Percentiles rank a stretch among this genome's conserved stretches.
Evolutionary conservation across 1,139 yeast genomes (phyloP).

Genomic region (Taphrina confusa): DNA sequence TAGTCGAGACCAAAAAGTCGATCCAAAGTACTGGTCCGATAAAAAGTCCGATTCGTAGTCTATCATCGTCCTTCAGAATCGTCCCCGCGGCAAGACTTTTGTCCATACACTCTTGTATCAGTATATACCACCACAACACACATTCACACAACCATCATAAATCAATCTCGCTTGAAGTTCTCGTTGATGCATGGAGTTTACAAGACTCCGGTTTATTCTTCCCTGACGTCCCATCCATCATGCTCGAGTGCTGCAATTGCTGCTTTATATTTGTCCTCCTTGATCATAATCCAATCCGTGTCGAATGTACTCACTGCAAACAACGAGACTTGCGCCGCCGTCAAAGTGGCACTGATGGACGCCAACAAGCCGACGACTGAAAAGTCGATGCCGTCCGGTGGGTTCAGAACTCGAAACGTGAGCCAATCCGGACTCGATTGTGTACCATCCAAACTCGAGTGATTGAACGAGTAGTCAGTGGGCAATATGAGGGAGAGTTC

Average conservation of each 20-base stretch:
- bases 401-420: neutral
- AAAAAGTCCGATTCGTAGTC: too few species aligned
- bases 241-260: neutral
- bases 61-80: too few species aligned
- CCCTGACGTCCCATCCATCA: neutral
- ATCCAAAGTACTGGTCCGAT: conserved; percentile 20
- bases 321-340: neutral
- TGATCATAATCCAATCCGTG: conserved; percentile 18
- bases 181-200: too few species aligned
- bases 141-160: too few species aligned
- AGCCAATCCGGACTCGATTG: neutral
- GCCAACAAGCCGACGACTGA: conserved; percentile 16
- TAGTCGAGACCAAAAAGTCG: conserved; percentile 12
- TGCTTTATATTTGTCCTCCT: neutral
- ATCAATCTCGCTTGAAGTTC: neutral
- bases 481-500: conserved; percentile 4
- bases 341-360: neutral
- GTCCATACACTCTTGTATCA: too few species aligned
- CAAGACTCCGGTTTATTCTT: neutral
- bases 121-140: too few species aligned
- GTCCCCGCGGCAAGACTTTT: too few species aligned
- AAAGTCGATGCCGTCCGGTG: conserved; percentile 12
- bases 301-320: conserved; percentile 16
- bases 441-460: neutral
- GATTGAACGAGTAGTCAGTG: neutral